Evolutionary conservation across 768 basidiomycete genomes (phyloP), one percentile per base, ranked within the genome.

Genomic region (Termitomyces sp.): DNA sequence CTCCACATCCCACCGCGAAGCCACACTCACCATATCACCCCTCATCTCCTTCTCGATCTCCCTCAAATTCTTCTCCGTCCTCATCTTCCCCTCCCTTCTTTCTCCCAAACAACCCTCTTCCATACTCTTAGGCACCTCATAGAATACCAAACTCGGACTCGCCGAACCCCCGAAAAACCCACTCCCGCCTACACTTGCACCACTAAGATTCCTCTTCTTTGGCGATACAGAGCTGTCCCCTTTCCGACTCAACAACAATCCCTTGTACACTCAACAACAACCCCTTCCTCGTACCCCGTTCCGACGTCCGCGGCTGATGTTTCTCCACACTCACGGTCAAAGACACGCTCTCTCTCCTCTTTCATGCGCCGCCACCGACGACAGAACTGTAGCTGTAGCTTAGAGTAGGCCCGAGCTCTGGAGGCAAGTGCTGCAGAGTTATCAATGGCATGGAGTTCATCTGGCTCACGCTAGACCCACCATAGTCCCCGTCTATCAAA

Each of bases 81-180:
- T 46, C 51, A 59, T 70, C 25, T 64, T 60, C 72, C 72, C 72
- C 58, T 47, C 61, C 52, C 38, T 49, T 60, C 49, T 37, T 59
- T 37, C 50, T 34, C 50, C 53, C 61, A 36, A 60, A 60, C 17
- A 54, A 17, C 32, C 58, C 58, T 52, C 48, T 47, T 36, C 60
- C 54, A 45, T 54, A 46, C 53, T 53, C 49, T 51, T 15, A 10
- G 32, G 34, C 17, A 34, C 34, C 54, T 45, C 54, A 29, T 42
- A 29, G 11, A 52, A 37, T 36, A 6, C 40, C 29, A 25, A 25
- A 25, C 25, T 25, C 25, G 49, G 40, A 34, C 50, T 42, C 42
- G 20, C n/a, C 14, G 37, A 65, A 45, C 80, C 79, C 36, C 79
- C 81, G 42, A 85, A 76, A 58, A 85, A 77, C 25, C 73, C 57